phyloP scores from a whole-genome alignment of 345 rosid genomes.

The Bruguiera parviflora region DNA sequence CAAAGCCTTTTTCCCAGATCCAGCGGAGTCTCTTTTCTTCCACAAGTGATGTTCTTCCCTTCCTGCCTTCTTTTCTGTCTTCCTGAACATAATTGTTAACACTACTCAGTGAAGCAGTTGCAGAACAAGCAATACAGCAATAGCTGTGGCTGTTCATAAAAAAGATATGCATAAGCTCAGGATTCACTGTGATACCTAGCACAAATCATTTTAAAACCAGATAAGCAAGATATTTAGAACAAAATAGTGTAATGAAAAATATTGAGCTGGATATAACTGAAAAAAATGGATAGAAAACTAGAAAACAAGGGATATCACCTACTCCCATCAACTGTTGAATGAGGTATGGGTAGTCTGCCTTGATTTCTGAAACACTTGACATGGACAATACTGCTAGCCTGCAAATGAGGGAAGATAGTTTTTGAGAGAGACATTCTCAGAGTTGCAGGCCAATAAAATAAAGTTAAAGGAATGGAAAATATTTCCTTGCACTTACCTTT shows the following conservation, averaged over 20 bases:
- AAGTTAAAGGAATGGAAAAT: background rate
- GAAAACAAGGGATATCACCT: conserved; percentile 27
- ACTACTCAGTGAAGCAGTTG: conserved; percentile 13
- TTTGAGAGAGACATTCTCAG: background rate
- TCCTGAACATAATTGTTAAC: conserved; percentile 32
- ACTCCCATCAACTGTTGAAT: conserved; percentile 31
- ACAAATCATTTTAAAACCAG: background rate
- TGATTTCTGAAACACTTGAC: conserved; percentile 33
- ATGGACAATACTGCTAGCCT: conserved; percentile 9
- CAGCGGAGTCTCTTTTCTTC: conserved; percentile 76
- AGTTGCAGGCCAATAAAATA: background rate
- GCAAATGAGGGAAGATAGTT: background rate
- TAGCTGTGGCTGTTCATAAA: background rate
- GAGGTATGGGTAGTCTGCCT: conserved; percentile 16
- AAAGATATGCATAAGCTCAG: background rate
- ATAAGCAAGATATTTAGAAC: background rate
- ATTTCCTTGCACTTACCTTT: conserved; percentile 29
- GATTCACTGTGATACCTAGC: background rate
- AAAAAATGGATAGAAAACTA: background rate
- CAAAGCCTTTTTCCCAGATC: conserved; percentile 73
- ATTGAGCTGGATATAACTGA: background rate
- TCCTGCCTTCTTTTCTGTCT: conserved; percentile 38
- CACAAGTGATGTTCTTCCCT: conserved; percentile 65
- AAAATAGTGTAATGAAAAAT: background rate
- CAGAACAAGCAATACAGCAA: conserved; percentile 5